These are phyloP conservation scores for Beauveria varroae DNA, from an alignment of 2,329 filamentous ascomycete genomes.

Conservation along the genomic window DNA sequence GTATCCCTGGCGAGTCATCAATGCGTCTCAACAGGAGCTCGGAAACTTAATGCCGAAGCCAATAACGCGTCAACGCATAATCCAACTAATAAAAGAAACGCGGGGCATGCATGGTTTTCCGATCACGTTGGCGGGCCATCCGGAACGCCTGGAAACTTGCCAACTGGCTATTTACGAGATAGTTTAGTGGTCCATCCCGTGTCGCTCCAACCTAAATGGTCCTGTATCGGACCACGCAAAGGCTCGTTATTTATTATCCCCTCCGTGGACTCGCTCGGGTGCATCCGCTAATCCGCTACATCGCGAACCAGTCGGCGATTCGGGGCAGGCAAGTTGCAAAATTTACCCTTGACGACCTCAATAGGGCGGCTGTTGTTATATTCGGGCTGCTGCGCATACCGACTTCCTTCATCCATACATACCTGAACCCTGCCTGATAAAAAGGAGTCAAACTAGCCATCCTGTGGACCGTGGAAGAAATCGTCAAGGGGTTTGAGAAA, in stretches of 20 bases:
- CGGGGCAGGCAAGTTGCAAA: too few relatives aligned
- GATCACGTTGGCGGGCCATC: slow-evolving; percentile 9
- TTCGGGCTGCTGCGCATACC: too few relatives aligned
- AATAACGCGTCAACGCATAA: neutral
- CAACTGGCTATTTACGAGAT: neutral
- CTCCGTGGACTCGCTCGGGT: neutral
- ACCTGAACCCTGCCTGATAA: neutral
- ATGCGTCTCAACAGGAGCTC: neutral
- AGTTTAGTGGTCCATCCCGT: neutral
- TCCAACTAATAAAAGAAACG: slow-evolving; percentile 1
- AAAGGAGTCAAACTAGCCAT: neutral
- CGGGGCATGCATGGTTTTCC: slow-evolving; percentile 8
- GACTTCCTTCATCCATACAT: neutral
- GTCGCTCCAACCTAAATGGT: neutral
- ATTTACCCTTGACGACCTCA: neutral
- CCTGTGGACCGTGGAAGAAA: neutral
- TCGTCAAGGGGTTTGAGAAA: neutral
- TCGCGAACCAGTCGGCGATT: too few relatives aligned
- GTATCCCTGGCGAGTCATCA: neutral
- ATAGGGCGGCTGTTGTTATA: neutral
- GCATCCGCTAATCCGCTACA: neutral
- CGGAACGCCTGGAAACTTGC: neutral
- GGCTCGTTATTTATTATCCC: neutral
- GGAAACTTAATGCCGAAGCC: neutral
- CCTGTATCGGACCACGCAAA: neutral